Conservation (phyloP, 495 filamentous ascomycete genomes). For the Neurospora hispaniola region DNA sequence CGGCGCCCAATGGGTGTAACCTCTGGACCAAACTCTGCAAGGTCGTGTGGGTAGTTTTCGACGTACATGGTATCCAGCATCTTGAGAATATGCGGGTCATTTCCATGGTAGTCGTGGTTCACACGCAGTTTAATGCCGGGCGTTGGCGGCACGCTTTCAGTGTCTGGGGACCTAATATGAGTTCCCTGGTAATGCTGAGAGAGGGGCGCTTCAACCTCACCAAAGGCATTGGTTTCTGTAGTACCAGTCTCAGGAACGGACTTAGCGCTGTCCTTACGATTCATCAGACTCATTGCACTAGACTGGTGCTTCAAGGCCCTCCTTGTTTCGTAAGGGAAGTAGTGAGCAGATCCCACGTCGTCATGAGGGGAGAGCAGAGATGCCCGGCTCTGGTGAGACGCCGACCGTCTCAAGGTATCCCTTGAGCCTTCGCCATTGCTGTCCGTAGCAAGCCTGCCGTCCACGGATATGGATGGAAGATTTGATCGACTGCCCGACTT, state of each 20-base stretch:
- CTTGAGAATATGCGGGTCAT: slow-evolving; percentile 76
- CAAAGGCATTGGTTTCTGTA: slow-evolving; percentile 69
- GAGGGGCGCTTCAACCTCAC: slow-evolving; percentile 68
- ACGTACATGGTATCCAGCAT: slow-evolving; percentile 82
- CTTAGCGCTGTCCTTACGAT: slow-evolving; percentile 67
- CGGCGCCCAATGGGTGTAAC: slow-evolving; percentile 60
- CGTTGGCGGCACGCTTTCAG: slow-evolving; percentile 23
- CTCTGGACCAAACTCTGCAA: slow-evolving; percentile 67
- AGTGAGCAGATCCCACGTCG: slow-evolving; percentile 26
- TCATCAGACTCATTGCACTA: slow-evolving; percentile 77
- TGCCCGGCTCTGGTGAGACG: slow-evolving; percentile 16
- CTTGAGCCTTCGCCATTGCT: slow-evolving; percentile 14
- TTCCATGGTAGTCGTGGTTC: slow-evolving; percentile 71
- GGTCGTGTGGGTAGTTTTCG: slow-evolving; percentile 80
- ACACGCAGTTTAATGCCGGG: slow-evolving; percentile 22
- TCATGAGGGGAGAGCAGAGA: slow-evolving; percentile 14
- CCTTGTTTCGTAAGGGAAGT: slow-evolving; percentile 30
- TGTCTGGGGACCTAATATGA: slow-evolving; percentile 8
- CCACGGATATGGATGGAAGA: slow-evolving; percentile 19
- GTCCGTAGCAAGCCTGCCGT: slow-evolving; percentile 20
- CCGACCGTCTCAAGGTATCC: slow-evolving; percentile 21
- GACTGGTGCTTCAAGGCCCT: slow-evolving; percentile 47
- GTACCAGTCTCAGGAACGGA: slow-evolving; percentile 75
- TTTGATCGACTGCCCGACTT: not conserved
- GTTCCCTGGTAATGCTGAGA: slow-evolving; percentile 22